Evolutionary conservation across 176 grass and related monocot species (phyloP), one percentile per base, ranked within the genome.

Genomic region (Carex cristatella): DNA sequence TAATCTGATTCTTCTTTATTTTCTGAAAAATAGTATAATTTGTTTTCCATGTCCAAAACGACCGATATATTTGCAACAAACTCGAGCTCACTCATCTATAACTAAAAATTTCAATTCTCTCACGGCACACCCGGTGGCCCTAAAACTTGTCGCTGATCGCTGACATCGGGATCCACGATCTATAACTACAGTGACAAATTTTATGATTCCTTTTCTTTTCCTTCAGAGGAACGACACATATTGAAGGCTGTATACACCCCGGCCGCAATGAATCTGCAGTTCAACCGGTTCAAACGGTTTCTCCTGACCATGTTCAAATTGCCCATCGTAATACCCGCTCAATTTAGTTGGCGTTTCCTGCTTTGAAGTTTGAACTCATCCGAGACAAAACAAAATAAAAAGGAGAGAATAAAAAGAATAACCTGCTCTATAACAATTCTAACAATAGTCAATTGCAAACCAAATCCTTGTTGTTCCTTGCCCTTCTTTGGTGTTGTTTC

Each of bases 371-470:
- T 57, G 23, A 78, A 57, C 74, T 57, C 12, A 78, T 53, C 48
- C 23, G 53, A 55, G 58, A 56, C 46, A 30, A 42, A 32, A 7
- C 38, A 71, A 44, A 2, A 44, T 3, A 15, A 0, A 55, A 56
- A 28, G 15, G 15, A 19, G 2, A 18, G 3, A 71, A 7, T 5
- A 46, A 38, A 3, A 38, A n/a, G n/a, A 13, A 38, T 3, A 65
- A 12, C 12, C 33, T 69, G 42, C 16, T 19, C 16, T 70, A 6
- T n/a, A 70, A 40, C 67, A 40, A 70, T 77, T 77, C 81, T 51
- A 69, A 83, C 38, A 83, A 66, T 83, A 83, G 81, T 66, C 61
- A 83, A 83, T 27, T 67, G n/a, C 81, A 63, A 63, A 66, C 63
- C 35, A 33, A 68, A 68, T 69, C 44, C 81, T 31, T 30, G 57